Evolutionary conservation across 495 filamentous ascomycete genomes (phyloP).

Genomic region (Hypoxylon trugodes): DNA sequence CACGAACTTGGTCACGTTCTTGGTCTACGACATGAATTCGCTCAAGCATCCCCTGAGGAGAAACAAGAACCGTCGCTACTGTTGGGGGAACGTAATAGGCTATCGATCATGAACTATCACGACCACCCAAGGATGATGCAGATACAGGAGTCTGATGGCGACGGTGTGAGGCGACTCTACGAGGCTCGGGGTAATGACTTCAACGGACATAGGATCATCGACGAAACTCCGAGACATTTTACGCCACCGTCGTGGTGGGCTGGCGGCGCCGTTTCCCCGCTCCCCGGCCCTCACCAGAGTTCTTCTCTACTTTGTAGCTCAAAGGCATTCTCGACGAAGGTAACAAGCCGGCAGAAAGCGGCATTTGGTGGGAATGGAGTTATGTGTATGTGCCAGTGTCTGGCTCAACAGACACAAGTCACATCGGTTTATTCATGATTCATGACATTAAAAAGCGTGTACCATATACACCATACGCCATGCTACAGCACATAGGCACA

Average conservation of each 20-base stretch:
- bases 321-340: too few species aligned
- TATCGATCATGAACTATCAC: conserved; percentile 7
- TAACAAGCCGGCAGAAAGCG: too few species aligned
- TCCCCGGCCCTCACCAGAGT: too few species aligned
- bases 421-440: too few species aligned
- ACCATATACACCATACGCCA: too few species aligned
- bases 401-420: too few species aligned
- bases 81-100: not conserved
- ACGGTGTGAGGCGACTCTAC: not conserved
- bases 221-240: not conserved
- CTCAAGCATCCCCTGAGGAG: not conserved
- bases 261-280: too few species aligned
- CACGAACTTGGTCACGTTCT: conserved; percentile 10
- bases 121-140: not conserved
- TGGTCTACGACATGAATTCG: conserved; percentile 7
- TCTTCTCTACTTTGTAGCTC: too few species aligned
- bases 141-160: not conserved
- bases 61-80: not conserved
- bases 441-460: not conserved
- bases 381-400: too few species aligned
- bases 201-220: not conserved
- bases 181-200: not conserved
- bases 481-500: too few species aligned
- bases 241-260: not conserved
- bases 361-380: too few species aligned